phyloP scores from a whole-genome alignment of 495 filamentous ascomycete genomes.

The Podospora anserina region DNA sequence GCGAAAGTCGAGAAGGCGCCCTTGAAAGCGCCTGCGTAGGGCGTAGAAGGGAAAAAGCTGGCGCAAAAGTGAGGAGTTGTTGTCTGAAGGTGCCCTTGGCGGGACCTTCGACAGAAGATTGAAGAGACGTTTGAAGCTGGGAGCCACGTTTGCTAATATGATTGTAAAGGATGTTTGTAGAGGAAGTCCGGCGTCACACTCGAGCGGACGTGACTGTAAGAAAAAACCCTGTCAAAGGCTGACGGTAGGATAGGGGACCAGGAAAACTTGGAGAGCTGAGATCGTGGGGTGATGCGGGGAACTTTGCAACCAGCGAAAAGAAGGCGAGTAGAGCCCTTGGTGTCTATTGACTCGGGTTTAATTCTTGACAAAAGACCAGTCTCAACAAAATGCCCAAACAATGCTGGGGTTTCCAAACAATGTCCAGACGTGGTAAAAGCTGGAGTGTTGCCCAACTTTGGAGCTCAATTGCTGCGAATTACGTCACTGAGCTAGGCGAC shows the following conservation, averaged over 20 bases:
- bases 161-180: not conserved
- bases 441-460: not conserved
- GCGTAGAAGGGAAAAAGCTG: slow-evolving; percentile 54
- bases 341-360: not conserved
- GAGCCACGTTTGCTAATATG: slow-evolving; percentile 25
- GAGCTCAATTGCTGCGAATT: not conserved
- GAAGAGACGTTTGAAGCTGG: slow-evolving; percentile 4
- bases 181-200: not conserved
- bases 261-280: not conserved
- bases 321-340: not conserved
- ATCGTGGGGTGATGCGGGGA: not conserved
- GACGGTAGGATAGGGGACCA: not conserved
- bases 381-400: not conserved
- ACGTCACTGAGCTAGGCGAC: not conserved
- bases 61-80: slow-evolving; percentile 49
- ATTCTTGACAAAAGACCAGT: not conserved
- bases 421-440: not conserved
- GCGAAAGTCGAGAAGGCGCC: slow-evolving; percentile 62
- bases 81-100: slow-evolving; percentile 20
- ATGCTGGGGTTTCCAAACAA: not conserved
- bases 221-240: not conserved
- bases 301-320: not conserved
- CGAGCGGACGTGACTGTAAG: not conserved
- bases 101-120: slow-evolving; percentile 1
- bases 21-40: slow-evolving; percentile 56